Conservation (phyloP, 2,329 filamentous ascomycete species). For the Clarireedia homoeocarpa region DNA sequence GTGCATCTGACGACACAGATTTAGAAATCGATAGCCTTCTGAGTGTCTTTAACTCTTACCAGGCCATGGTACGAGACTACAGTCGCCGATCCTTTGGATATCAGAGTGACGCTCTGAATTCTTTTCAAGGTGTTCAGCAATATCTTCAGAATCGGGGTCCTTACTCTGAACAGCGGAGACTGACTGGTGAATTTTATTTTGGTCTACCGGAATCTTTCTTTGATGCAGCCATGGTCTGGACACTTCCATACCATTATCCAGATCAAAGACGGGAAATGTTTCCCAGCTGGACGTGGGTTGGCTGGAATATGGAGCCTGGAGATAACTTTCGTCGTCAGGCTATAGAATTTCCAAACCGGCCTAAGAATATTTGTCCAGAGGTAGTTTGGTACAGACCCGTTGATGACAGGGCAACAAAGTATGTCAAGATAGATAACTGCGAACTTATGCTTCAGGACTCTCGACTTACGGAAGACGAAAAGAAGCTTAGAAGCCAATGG, state of each 20-base stretch:
- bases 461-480: neutral
- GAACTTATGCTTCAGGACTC: neutral
- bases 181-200: neutral
- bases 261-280: conserved; percentile 2
- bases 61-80: neutral
- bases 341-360: neutral
- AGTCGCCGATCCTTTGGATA: neutral
- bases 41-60: neutral
- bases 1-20: neutral
- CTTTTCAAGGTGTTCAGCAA: neutral
- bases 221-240: neutral
- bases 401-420: neutral
- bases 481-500: neutral
- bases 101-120: conserved; percentile 1
- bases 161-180: neutral
- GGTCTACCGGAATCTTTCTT: neutral
- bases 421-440: neutral
- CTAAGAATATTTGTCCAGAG: neutral
- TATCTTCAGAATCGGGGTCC: neutral
- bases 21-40: neutral
- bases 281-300: conserved; percentile 7
- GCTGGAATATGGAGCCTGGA: neutral
- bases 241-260: neutral
- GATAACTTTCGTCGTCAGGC: neutral
- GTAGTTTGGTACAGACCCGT: neutral